Percentiles rank a stretch among this genome's conserved stretches.
Conservation (phyloP, 192 early-diverging fungal species). For the Coemansia sp. region DNA sequence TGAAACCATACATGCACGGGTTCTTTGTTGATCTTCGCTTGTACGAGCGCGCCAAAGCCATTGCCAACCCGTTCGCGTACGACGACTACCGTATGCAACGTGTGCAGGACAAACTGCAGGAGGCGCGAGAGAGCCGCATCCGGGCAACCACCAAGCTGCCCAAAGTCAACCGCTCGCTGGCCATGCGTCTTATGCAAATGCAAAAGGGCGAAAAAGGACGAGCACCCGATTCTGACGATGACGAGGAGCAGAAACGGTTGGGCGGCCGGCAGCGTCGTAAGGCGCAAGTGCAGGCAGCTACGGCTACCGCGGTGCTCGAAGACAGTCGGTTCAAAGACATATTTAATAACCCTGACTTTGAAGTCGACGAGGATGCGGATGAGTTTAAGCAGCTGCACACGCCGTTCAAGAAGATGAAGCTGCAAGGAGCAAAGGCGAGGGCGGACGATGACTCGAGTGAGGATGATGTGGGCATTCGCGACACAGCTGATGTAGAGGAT, state of each 20-base stretch:
- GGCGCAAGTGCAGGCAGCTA: slow-evolving; percentile 51
- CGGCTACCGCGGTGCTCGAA: slow-evolving; percentile 61
- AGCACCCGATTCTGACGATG: slow-evolving; percentile 9
- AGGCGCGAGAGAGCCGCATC: slow-evolving; percentile 86
- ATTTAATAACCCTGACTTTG: slow-evolving; percentile 89
- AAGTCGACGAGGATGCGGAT: slow-evolving; percentile 78
- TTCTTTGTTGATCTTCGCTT: slow-evolving; percentile 96
- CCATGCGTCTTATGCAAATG: slow-evolving; percentile 64
- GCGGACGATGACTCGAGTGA: slow-evolving; percentile 37
- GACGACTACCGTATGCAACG: slow-evolving; percentile 82
- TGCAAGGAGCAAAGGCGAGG: neutral
- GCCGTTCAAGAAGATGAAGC: slow-evolving; percentile 14
- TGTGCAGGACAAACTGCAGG: slow-evolving; percentile 79
- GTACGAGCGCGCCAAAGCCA: slow-evolving; percentile 93
- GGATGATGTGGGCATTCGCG: slow-evolving; percentile 44
- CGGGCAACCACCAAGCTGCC: slow-evolving; percentile 82
- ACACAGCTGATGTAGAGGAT: neutral
- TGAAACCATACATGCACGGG: slow-evolving; percentile 98
- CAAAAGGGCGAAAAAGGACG: slow-evolving; percentile 21
- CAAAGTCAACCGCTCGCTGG: slow-evolving; percentile 89
- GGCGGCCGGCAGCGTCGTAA: slow-evolving; percentile 54
- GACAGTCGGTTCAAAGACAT: slow-evolving; percentile 85
- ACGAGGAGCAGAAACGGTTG: slow-evolving; percentile 20
- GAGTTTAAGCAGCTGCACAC: slow-evolving; percentile 72
- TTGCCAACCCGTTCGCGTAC: slow-evolving; percentile 95